phyloP scores from a whole-genome alignment of 2,329 filamentous ascomycete genomes.

The Microdochium nivale region DNA sequence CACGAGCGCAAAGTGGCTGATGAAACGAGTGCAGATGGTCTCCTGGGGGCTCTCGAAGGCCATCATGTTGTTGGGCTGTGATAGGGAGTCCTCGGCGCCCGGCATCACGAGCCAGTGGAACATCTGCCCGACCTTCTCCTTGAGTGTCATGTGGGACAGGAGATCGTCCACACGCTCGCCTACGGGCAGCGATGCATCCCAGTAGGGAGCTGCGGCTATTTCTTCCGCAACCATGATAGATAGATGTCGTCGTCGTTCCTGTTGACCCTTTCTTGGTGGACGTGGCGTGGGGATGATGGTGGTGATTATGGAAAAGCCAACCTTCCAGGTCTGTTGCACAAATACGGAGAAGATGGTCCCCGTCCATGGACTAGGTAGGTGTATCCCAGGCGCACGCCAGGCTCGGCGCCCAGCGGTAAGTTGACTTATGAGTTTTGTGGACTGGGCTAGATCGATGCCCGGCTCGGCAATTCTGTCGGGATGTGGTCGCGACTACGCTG shows the following conservation, averaged over 20 bases:
- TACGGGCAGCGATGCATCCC: slow-evolving; percentile 27
- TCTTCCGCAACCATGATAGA: not conserved
- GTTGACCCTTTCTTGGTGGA: not conserved
- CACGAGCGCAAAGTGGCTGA: slow-evolving; percentile 34
- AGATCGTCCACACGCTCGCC: slow-evolving; percentile 39
- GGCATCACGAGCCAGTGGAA: slow-evolving; percentile 29
- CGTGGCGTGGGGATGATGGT: not conserved
- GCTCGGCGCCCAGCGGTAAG: not conserved
- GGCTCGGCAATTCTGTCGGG: not conserved
- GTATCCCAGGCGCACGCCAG: not conserved
- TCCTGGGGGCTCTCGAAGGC: slow-evolving; percentile 8
- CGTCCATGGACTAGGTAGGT: not conserved
- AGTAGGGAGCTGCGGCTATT: slow-evolving; percentile 5
- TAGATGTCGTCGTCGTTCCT: not conserved
- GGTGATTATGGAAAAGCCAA: not conserved
- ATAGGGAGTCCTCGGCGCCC: slow-evolving; percentile 15
- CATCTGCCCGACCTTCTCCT: slow-evolving; percentile 39
- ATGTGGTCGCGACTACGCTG: not conserved
- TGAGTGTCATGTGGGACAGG: slow-evolving; percentile 33
- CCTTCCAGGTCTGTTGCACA: not conserved
- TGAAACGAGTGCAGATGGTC: slow-evolving; percentile 20
- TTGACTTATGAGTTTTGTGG: not conserved
- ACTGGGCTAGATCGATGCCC: not conserved
- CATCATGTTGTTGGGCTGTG: slow-evolving; percentile 2
- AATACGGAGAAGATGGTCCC: not conserved